Conservation (phyloP, 2,329 filamentous ascomycete species). For the Cladophialophora chaetospira region DNA sequence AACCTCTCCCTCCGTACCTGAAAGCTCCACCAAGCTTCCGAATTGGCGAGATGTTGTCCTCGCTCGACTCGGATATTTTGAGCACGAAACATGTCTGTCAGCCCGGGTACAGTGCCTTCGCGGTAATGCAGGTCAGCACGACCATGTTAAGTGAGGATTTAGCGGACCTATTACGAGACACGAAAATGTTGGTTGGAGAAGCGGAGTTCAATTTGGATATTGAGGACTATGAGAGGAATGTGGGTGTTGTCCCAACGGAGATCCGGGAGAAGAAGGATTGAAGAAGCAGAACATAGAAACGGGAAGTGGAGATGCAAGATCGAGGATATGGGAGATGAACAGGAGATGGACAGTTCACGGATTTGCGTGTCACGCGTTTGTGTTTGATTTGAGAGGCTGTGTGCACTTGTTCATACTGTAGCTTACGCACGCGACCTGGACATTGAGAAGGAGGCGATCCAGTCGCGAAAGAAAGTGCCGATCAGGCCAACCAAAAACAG, state of each 20-base stretch:
- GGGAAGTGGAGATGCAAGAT: background rate
- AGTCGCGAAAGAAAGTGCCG: too few species aligned
- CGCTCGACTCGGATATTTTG: constrained; percentile 62
- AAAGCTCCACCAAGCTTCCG: constrained; percentile 63
- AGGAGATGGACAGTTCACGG: too few species aligned
- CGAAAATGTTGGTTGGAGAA: constrained; percentile 70
- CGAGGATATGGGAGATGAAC: background rate
- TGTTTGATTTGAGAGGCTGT: too few species aligned
- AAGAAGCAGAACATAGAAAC: background rate
- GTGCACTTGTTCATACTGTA: too few species aligned
- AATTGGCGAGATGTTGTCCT: constrained; percentile 60
- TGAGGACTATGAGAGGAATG: constrained; percentile 22
- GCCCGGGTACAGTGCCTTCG: constrained; percentile 73
- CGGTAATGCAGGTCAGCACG: constrained; percentile 71
- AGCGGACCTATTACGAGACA: constrained; percentile 59
- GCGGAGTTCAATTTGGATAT: constrained; percentile 70
- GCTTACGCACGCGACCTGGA: too few species aligned
- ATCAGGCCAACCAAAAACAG: too few species aligned
- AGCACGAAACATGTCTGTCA: constrained; percentile 67
- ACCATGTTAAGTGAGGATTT: constrained; percentile 70
- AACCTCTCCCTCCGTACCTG: constrained; percentile 73
- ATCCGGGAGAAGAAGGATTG: constrained; percentile 15
- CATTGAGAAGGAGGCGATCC: too few species aligned
- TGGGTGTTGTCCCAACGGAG: constrained; percentile 6
- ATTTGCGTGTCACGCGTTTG: too few species aligned